Base-by-base conservation (phyloP, 2,329 filamentous ascomycete species). In the Myotisia sp. region DNA sequence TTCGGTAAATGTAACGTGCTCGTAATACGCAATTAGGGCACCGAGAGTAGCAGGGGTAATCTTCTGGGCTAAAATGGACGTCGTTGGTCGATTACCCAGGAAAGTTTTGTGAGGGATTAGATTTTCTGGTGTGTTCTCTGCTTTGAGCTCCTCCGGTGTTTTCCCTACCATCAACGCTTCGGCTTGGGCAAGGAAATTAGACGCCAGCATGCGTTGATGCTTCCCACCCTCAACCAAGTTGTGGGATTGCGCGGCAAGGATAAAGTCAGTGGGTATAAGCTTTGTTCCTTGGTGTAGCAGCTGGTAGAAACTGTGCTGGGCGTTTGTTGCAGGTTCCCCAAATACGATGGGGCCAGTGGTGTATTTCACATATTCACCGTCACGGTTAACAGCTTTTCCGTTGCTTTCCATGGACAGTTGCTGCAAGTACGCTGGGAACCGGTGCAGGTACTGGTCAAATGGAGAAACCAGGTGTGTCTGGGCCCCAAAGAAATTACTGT, bases 271-370 rank as follows among this genome's bases (percentile, higher is more conserved):
- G 10, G 90, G 90, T 56, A 98, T 95, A 53, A 98, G 77, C 74
- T 95, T 95, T 50, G 90, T 98, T 52, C 90, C 90, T 64, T 98
- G 90, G 71, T 98, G 90, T 39, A 98, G 76, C 30, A 98, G 79
- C 72, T 98, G 90, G 79, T 92, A 98, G 77, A 98, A 98, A 41
- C 90, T 95, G 74, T 98, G 90, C 68, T 98, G 90, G 28, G 90
- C 90, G 58, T 98, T 98, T 59, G 90, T 98, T 63, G 85, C 92
- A 35, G 90, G 90, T 70, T 98, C 90, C 54, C 90, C 90, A 56
- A 98, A 98, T 43, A 98, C 68, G 55, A 98, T 87, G 36, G 90
- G 75, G 31, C 90, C 87, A 23, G 90, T 98, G 38, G 86, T 94
- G 69, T 98, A 98, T 67, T 93, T 93, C 54, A 92, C 86, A 41